Evolutionary conservation across 225 moss, liverwort and hornwort genomes (phyloP).

Genomic region (Asterella californica): DNA sequence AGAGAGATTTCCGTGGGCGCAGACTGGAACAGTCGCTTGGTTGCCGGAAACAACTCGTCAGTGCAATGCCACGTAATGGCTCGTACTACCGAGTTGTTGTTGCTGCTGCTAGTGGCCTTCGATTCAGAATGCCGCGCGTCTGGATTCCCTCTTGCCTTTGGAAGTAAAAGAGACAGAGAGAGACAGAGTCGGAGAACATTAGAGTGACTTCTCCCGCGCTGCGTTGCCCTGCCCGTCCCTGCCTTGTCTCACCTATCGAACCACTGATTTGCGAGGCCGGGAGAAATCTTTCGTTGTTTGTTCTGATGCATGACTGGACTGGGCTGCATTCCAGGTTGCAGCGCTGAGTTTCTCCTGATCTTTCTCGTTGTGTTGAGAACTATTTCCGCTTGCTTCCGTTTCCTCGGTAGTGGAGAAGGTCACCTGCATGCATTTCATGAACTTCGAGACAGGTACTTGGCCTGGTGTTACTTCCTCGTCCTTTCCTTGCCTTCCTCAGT

Average conservation of each 20-base stretch:
- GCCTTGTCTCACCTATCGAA: neutral
- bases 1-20: slow-evolving; percentile 24
- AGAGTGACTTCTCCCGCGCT: too few relatives aligned
- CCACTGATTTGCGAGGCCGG: neutral
- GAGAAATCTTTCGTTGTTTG: neutral
- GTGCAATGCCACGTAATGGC: neutral
- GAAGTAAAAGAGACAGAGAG: too few relatives aligned
- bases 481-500: too few relatives aligned
- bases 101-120: neutral
- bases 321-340: neutral
- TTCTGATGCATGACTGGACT: neutral
- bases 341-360: neutral
- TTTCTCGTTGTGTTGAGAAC: slow-evolving; percentile 9
- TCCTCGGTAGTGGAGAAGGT: neutral
- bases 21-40: slow-evolving; percentile 23
- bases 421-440: neutral
- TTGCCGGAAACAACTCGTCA: slow-evolving; percentile 13
- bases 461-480: neutral
- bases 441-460: neutral
- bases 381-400: neutral
- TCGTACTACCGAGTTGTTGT: neutral
- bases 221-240: neutral
- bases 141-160: neutral
- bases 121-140: neutral
- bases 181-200: too few relatives aligned